These are phyloP conservation scores for carrot (Daucus carota) DNA, from an alignment of 129 eudicot genomes.

Conservation along the genomic window DH1_v3.0 NC_030387.2:2296501-2297000, in stretches of 20 bases:
- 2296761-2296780: not conserved
- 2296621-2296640: not conserved
- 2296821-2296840: not conserved
- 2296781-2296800: constrained; percentile 7
- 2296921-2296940: not conserved
- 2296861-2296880: not conserved
- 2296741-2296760: not conserved
- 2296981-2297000: constrained; percentile 6
- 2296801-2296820: not conserved
- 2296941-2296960: not conserved
- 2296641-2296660: not conserved
- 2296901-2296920: constrained; percentile 13
- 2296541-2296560: not conserved
- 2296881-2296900: constrained; percentile 2
- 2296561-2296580: not conserved
- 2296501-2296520: too few species aligned
- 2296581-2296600: not conserved
- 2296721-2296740: constrained; percentile 4
- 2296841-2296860: not conserved
- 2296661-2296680: constrained; percentile 4
- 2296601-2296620: not conserved
- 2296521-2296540: too few species aligned
- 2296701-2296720: not conserved
- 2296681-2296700: not conserved
- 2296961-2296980: constrained; percentile 11